phyloP scores from a whole-genome alignment of 331 rosid species.

The Quercus phellos region DNA sequence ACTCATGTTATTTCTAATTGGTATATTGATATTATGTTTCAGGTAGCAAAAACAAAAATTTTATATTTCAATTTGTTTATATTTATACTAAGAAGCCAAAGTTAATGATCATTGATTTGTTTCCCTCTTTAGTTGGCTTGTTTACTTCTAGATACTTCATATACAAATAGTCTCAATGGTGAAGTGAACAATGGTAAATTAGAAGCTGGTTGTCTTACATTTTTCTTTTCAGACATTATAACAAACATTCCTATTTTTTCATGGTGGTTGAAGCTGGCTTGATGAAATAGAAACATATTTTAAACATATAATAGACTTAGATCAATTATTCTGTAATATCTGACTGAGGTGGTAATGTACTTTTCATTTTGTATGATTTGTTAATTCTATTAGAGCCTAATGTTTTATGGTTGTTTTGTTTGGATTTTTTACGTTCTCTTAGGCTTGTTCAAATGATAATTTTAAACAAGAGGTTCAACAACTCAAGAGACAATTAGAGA shows the following conservation, averaged over 20 bases:
- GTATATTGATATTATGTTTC: conserved; percentile 11
- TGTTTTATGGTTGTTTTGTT: conserved; percentile 19
- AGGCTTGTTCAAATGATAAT: conserved; percentile 45
- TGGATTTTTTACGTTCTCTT: conserved; percentile 14
- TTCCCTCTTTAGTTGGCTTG: background rate
- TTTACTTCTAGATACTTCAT: background rate
- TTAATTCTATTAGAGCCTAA: background rate
- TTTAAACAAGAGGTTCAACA: conserved; percentile 47
- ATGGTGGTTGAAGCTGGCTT: background rate
- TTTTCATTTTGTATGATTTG: background rate
- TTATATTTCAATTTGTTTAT: background rate
- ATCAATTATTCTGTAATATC: background rate
- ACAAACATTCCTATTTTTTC: background rate
- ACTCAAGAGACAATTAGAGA: conserved; percentile 56
- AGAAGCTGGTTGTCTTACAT: background rate
- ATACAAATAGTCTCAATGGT: background rate
- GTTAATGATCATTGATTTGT: background rate
- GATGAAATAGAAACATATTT: background rate
- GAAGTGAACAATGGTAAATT: background rate
- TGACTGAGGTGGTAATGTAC: background rate
- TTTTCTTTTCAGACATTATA: background rate
- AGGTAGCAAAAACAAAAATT: background rate
- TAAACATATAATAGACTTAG: background rate
- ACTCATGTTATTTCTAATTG: conserved; percentile 2
- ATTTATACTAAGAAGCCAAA: background rate